These are phyloP conservation scores for Exophiala spinifera DNA, from an alignment of 2,329 filamentous ascomycete species.

Conservation along the genomic window DNA sequence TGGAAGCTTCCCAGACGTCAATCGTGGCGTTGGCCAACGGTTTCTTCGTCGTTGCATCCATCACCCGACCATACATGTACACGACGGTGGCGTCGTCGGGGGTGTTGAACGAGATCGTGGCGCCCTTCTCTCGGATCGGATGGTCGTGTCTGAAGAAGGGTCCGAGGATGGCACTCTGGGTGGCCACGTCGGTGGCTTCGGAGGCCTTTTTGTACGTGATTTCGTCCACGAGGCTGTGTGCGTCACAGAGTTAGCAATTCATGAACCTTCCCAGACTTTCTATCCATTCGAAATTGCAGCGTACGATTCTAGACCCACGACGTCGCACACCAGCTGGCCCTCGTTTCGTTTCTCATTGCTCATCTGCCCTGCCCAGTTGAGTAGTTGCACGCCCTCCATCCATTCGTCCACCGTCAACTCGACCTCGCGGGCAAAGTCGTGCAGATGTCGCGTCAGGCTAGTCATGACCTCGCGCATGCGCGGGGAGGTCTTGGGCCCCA, in stretches of 20 bases:
- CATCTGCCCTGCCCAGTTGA: constrained; percentile 64
- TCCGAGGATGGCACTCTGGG: constrained; percentile 75
- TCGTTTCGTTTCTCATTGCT: constrained; percentile 61
- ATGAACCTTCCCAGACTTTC: too few species aligned
- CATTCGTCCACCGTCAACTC: constrained; percentile 59
- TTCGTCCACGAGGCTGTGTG: constrained; percentile 65
- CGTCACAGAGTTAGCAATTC: constrained; percentile 2
- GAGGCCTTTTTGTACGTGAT: constrained; percentile 68
- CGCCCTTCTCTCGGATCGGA: constrained; percentile 66
- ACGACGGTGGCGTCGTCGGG: constrained; percentile 53
- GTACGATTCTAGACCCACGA: constrained; percentile 58
- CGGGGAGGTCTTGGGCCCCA: constrained; percentile 66
- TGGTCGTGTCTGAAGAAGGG: constrained; percentile 79
- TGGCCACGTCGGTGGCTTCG: constrained; percentile 54
- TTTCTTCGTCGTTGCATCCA: constrained; percentile 58
- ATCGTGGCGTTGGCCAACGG: constrained; percentile 65
- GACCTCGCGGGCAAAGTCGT: constrained; percentile 59
- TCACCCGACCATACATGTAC: constrained; percentile 63
- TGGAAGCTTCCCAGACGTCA: constrained; percentile 77
- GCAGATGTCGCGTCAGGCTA: constrained; percentile 53
- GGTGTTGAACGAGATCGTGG: constrained; percentile 57
- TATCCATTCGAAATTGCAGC: too few species aligned
- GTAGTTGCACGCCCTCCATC: constrained; percentile 54
- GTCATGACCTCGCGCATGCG: constrained; percentile 62
- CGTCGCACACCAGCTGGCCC: constrained; percentile 58